These are phyloP conservation scores for Cryptococcus sp. DNA, from an alignment of 1,284 basidiomycete species.

Conservation along the genomic window DNA sequence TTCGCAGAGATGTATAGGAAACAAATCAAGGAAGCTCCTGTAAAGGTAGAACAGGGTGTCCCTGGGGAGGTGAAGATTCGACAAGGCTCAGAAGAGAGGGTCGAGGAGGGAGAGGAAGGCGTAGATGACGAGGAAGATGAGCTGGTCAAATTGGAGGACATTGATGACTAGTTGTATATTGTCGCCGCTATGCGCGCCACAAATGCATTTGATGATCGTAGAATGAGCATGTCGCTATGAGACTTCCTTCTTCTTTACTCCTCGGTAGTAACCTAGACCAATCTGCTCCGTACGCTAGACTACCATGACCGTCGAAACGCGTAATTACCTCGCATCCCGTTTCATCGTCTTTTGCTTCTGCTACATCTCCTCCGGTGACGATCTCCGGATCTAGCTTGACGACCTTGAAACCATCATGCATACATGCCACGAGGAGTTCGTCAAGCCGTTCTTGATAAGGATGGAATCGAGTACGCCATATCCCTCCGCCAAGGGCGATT, in stretches of 20 bases:
- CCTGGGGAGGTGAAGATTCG: slow-evolving; percentile 5
- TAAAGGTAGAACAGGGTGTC: background rate
- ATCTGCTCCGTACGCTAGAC: slow-evolving; percentile 90
- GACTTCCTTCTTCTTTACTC: slow-evolving; percentile 46
- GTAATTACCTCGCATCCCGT: slow-evolving; percentile 48
- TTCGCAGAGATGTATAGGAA: slow-evolving; percentile 64
- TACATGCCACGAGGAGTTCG: slow-evolving; percentile 83
- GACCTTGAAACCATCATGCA: slow-evolving; percentile 96
- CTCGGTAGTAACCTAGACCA: slow-evolving; percentile 62
- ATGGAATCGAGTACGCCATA: slow-evolving; percentile 97
- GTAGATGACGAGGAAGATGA: slow-evolving; percentile 47
- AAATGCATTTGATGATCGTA: slow-evolving; percentile 83
- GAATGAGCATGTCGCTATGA: slow-evolving; percentile 90
- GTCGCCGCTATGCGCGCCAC: slow-evolving; percentile 63
- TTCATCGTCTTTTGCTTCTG: slow-evolving; percentile 5
- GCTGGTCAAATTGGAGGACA: slow-evolving; percentile 19
- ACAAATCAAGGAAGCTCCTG: slow-evolving; percentile 50
- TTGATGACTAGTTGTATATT: slow-evolving; percentile 3
- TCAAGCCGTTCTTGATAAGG: slow-evolving; percentile 58
- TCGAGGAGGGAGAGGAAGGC: slow-evolving; percentile 14
- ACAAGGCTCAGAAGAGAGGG: slow-evolving; percentile 15
- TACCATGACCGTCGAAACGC: slow-evolving; percentile 72
- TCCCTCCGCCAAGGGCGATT: slow-evolving; percentile 78
- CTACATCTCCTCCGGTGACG: background rate
- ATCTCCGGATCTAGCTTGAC: slow-evolving; percentile 51